Evolutionary conservation across 768 basidiomycete species (phyloP), one percentile per base, ranked within the genome.

Genomic region (Tylopilus plumbeoviolaceoides): DNA sequence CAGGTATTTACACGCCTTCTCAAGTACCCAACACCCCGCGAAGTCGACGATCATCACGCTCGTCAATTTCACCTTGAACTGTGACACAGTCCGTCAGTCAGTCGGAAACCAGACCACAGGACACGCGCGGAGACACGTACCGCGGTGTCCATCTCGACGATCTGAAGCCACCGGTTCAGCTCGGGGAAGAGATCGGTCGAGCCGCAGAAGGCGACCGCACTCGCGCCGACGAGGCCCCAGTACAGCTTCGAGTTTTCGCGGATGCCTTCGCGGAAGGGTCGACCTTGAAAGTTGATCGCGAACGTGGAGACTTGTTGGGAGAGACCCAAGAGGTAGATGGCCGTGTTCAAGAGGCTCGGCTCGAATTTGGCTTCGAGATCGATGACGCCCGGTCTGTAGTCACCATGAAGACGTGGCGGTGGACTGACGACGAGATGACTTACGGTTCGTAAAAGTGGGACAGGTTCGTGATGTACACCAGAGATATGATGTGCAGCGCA

Each of bases 301-400:
- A 99, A 98, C 0, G 97, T 98, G 7, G 95, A 98, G 2, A 99
- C 95, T 70, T 99, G 97, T 68, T 99, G 95, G 2, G 91, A 95
- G 35, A 98, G 79, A 48, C 95, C 89, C 47, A 99, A 78, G 27
- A 98, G 83, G 73, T 95, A 99, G 63, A 99, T 95, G 39, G 94
- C 92, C 3, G 95, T 95, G 75, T 98, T 99, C 53, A 99, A 76
- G 44, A 99, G 73, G 58, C 85, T 91, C 0, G 97, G 95, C 66
- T 93, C 91, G 62, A 97, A 99, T 67, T 97, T 95, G 49, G 95
- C 95, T 48, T 98, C 95, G 35, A 99, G 75, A 67, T 98, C 94
- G 55, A 98, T 89, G 2, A 76, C 74, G 2, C 89, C 92, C 17
- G 79, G 76, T 51, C 81, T 93, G 21, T 30, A 10, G 25, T 5